Percentiles rank a stretch among this genome's conserved stretches.
Conservation (phyloP, 1,284 basidiomycete genomes). For the Ceratobasidium sp. region DNA sequence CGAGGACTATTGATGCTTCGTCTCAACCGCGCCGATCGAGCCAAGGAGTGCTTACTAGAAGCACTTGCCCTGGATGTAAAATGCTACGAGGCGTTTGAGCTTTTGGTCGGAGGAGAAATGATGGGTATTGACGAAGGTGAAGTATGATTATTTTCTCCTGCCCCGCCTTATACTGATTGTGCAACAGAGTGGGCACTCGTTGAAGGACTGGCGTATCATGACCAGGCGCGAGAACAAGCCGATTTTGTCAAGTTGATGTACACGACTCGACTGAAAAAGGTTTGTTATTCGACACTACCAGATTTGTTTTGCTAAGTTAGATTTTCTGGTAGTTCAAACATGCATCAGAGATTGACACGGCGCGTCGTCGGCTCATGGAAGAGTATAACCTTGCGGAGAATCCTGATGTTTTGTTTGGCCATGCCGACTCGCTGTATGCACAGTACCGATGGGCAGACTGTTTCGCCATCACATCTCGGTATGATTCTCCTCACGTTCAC, state of each 20-base stretch:
- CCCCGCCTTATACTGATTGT: neutral
- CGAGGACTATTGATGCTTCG: conserved; percentile 95
- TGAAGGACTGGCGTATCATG: conserved; percentile 80
- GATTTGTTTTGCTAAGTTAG: neutral
- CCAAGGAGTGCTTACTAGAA: conserved; percentile 94
- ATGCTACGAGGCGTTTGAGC: conserved; percentile 95
- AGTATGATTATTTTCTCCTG: conserved; percentile 38
- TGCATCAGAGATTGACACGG: conserved; percentile 79
- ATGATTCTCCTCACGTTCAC: conserved; percentile 45
- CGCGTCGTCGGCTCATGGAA: conserved; percentile 76
- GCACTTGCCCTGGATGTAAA: conserved; percentile 95
- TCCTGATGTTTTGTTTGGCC: conserved; percentile 89
- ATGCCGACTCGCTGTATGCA: conserved; percentile 90
- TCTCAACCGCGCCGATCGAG: conserved; percentile 86
- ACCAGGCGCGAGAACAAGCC: conserved; percentile 87
- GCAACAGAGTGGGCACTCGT: conserved; percentile 95
- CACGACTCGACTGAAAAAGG: conserved; percentile 87
- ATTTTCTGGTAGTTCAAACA: conserved; percentile 68
- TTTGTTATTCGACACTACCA: conserved; percentile 47
- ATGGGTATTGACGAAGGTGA: conserved; percentile 91
- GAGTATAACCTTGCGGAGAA: conserved; percentile 87
- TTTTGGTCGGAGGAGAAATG: conserved; percentile 92
- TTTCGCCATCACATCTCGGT: conserved; percentile 87
- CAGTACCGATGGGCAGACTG: conserved; percentile 95
- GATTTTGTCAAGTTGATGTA: conserved; percentile 93